Conservation (phyloP, 1,139 yeast species). For the Lodderomyces parapsilosis region DNA sequence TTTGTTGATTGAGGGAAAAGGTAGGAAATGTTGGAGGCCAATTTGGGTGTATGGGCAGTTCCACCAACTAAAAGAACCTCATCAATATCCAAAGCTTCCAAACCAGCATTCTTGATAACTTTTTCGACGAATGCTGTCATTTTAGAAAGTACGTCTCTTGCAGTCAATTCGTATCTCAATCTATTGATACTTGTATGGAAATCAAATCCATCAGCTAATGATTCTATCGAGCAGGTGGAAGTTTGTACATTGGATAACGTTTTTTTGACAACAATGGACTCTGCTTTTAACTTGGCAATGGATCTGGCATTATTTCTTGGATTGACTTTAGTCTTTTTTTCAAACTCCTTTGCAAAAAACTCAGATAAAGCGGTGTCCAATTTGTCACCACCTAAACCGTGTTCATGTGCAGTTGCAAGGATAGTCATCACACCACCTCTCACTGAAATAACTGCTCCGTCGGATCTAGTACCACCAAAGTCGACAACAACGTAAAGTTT, state of each 20-base stretch:
- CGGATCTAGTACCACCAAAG: slow-evolving; percentile 95
- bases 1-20: slow-evolving; percentile 81
- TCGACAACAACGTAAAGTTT: slow-evolving; percentile 90
- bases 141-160: slow-evolving; percentile 72
- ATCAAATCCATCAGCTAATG: slow-evolving; percentile 91
- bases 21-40: slow-evolving; percentile 69
- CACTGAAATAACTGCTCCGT: slow-evolving; percentile 89
- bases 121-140: slow-evolving; percentile 76
- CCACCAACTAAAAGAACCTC: slow-evolving; percentile 96
- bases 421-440: slow-evolving; percentile 94
- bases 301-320: slow-evolving; percentile 84
- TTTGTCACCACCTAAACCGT: slow-evolving; percentile 82
- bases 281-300: slow-evolving; percentile 82
- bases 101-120: slow-evolving; percentile 76
- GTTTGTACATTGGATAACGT: slow-evolving; percentile 88
- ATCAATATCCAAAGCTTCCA: slow-evolving; percentile 83
- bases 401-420: slow-evolving; percentile 82
- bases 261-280: slow-evolving; percentile 83
- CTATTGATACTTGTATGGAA: slow-evolving; percentile 92
- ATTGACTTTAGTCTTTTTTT: slow-evolving; percentile 80
- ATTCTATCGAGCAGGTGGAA: slow-evolving; percentile 91
- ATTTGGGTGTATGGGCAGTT: slow-evolving; percentile 86
- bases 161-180: slow-evolving; percentile 87
- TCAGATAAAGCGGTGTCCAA: slow-evolving; percentile 81
- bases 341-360: slow-evolving; percentile 88